Evolutionary conservation across 805 yeast species (phyloP).

Genomic region (Monosporozyma unispora): DNA sequence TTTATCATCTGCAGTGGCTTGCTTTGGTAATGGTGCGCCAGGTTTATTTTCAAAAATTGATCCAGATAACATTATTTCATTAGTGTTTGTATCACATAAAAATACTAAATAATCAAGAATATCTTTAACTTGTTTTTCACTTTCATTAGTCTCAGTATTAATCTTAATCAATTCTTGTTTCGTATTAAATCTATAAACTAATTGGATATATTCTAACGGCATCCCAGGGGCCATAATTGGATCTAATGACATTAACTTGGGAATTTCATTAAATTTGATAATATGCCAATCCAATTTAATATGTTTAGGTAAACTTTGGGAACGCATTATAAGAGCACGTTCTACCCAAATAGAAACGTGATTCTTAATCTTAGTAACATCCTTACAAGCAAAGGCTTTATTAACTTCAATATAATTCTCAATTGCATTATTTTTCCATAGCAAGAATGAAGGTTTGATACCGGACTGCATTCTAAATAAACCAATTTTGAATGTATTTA

Average conservation of each 20-base stretch:
- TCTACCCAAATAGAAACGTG: conserved; percentile 54
- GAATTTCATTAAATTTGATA: conserved; percentile 56
- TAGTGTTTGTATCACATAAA: conserved; percentile 50
- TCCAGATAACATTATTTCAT: conserved; percentile 53
- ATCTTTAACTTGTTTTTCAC: conserved; percentile 41
- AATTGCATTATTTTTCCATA: conserved; percentile 82
- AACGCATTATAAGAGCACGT: conserved; percentile 46
- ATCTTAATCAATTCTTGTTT: conserved; percentile 47
- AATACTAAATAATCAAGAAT: conserved; percentile 55
- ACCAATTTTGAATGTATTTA: conserved; percentile 62
- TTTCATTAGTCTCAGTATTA: conserved; percentile 36
- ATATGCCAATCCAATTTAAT: conserved; percentile 69
- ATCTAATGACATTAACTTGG: conserved; percentile 64
- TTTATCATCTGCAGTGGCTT: conserved; percentile 17
- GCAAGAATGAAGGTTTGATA: conserved; percentile 53
- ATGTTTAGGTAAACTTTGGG: conserved; percentile 46
- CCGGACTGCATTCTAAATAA: conserved; percentile 61
- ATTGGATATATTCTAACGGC: conserved; percentile 48
- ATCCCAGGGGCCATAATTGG: conserved; percentile 52
- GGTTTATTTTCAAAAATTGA: conserved; percentile 54
- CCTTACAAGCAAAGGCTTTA: conserved; percentile 61
- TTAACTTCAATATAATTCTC: conserved; percentile 71
- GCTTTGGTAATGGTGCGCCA: conserved; percentile 30
- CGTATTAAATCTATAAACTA: conserved; percentile 55
- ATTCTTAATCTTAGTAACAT: conserved; percentile 39